A percentile compares a stretch with the other conserved stretches of the same genome.
Evolutionary conservation across 2,329 filamentous ascomycete species (phyloP).

Genomic region (Sarocladium kiliense): DNA sequence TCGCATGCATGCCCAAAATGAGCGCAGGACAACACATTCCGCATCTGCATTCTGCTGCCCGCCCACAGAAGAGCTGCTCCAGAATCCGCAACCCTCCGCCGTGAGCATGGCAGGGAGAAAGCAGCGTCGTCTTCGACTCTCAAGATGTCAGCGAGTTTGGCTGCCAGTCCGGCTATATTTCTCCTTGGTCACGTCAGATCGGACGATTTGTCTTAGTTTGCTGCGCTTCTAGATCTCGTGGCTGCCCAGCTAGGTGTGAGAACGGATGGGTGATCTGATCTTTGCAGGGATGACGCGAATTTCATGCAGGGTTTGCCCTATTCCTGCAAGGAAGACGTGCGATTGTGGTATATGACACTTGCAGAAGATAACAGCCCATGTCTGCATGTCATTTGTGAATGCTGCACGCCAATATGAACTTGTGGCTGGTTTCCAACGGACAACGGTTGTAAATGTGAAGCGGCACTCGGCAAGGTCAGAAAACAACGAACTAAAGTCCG

Average conservation of each 20-base stretch:
- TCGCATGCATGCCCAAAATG: slow-evolving; percentile 7
- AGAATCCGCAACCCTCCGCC: not conserved
- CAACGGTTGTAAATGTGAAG: not conserved
- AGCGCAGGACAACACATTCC: slow-evolving; percentile 9
- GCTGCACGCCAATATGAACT: not conserved
- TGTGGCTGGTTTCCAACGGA: not conserved
- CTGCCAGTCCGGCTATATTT: no score
- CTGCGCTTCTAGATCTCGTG: no score
- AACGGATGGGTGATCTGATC: slow-evolving; percentile 4
- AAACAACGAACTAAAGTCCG: not conserved
- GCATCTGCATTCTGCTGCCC: slow-evolving; percentile 2
- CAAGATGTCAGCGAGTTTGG: no score
- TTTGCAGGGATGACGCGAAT: not conserved
- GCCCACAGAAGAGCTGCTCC: not conserved
- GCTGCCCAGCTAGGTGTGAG: no score
- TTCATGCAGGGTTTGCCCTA: slow-evolving; percentile 3
- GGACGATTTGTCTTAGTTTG: no score
- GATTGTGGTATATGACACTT: not conserved
- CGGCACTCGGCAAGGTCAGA: not conserved
- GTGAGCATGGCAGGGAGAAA: no score
- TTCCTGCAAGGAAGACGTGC: slow-evolving; percentile 1
- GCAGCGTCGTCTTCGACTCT: no score
- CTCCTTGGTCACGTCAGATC: no score
- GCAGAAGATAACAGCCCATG: slow-evolving; percentile 1
- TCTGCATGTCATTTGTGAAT: not conserved